Conservation (phyloP, 192 early-diverging fungal genomes). For the Coemansia sp. region DNA sequence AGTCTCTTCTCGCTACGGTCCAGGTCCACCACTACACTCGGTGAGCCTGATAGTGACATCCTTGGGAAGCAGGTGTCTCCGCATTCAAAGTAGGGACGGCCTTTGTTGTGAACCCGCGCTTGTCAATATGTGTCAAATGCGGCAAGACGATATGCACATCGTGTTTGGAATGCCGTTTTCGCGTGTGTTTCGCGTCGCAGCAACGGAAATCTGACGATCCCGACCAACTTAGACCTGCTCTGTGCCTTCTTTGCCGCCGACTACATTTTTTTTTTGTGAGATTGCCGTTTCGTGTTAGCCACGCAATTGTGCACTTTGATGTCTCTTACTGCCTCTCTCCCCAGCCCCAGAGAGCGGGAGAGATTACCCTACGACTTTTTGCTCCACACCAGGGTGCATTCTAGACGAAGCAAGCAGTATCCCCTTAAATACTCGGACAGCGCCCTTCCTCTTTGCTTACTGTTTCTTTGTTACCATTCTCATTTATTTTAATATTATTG, state of each 20-base stretch:
- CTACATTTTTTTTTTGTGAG: background rate
- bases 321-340: slow-evolving; percentile 2
- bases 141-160: slow-evolving; percentile 8
- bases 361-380: background rate
- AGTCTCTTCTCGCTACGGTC: background rate
- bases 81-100: background rate
- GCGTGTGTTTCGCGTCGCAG: slow-evolving; percentile 14
- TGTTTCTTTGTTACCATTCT: slow-evolving; percentile 1
- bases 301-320: slow-evolving; percentile 4
- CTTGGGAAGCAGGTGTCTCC: slow-evolving; percentile 5
- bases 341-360: slow-evolving; percentile 2
- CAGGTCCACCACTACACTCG: background rate
- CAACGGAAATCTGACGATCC: slow-evolving; percentile 12
- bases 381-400: slow-evolving; percentile 4
- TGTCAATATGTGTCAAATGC: background rate
- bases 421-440: slow-evolving; percentile 1
- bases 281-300: slow-evolving; percentile 7
- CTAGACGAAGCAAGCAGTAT: background rate
- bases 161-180: background rate
- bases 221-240: background rate
- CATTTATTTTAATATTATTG: background rate
- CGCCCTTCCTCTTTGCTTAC: slow-evolving; percentile 1
- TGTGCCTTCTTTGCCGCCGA: background rate
- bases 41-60: background rate
- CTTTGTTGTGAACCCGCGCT: background rate